These are phyloP conservation scores for Moniliophthora roreri DNA, from an alignment of 1,284 basidiomycete species.

Conservation along the genomic window DNA sequence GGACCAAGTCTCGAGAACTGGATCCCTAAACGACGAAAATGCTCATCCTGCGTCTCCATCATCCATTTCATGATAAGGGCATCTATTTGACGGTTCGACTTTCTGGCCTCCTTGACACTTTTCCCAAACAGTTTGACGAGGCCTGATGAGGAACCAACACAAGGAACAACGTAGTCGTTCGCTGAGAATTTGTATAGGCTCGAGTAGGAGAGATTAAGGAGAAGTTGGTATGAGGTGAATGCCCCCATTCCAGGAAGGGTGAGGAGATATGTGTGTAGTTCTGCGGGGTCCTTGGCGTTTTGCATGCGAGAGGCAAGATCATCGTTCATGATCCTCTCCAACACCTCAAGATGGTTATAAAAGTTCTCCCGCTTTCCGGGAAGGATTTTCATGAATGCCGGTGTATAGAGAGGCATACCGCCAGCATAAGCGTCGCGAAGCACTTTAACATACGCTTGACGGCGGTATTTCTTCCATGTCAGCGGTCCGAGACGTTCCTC, in stretches of 20 bases:
- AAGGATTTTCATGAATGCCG: constrained; percentile 62
- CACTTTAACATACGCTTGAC: constrained; percentile 44
- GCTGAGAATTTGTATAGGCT: constrained; percentile 53
- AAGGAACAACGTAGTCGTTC: constrained; percentile 61
- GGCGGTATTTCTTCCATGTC: constrained; percentile 50
- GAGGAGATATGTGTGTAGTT: constrained; percentile 54
- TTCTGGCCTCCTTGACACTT: constrained; percentile 29
- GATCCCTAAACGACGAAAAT: constrained; percentile 39
- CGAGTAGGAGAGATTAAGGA: constrained; percentile 57
- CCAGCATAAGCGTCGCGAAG: constrained; percentile 37
- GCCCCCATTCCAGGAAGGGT: constrained; percentile 60
- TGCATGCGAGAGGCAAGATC: constrained; percentile 39
- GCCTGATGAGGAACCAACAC: constrained; percentile 56
- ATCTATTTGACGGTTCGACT: constrained; percentile 35
- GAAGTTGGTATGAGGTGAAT: constrained; percentile 58
- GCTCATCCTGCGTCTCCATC: constrained; percentile 46
- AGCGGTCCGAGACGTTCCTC: constrained; percentile 45
- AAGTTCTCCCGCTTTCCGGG: constrained; percentile 40
- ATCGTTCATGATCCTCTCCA: constrained; percentile 57
- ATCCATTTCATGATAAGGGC: constrained; percentile 59
- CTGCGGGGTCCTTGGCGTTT: constrained; percentile 44
- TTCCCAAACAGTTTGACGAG: constrained; percentile 51
- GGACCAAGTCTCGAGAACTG: constrained; percentile 6
- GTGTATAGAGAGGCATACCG: constrained; percentile 52
- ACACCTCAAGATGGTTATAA: constrained; percentile 54